Base-by-base conservation (phyloP, 2,329 filamentous ascomycete species). In the Neofusicoccum cordaticola region DNA sequence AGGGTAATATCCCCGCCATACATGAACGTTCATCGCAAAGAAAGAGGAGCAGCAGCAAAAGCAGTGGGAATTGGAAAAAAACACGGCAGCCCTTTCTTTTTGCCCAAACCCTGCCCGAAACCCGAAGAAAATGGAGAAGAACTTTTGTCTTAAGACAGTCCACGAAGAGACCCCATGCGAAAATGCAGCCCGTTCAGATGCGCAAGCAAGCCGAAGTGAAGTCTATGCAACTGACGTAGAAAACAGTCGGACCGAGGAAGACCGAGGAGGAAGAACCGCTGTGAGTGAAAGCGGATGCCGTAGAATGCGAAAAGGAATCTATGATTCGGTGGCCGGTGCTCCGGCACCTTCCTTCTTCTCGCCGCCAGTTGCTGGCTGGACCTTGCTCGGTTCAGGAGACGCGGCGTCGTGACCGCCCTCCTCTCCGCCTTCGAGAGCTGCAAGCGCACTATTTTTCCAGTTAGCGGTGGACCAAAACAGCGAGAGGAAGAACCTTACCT, bases 401-500 rank as follows among this genome's bases (percentile, higher is more conserved):
- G 62, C 52, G 19, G 62, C 62, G 12, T 64, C 62, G 22, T 64
- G 35, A 68, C 78, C 79, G 84, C 88, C 78, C 85, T 83, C 72
- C 85, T 88, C 86, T 83, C 73, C 73, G 53, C 72, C 64, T 67
- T 81, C 80, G 68, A 85, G 81, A 71, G 76, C 78, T 74, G 82
- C 82, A 68, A 85, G 80, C 67, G 84, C 83, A 80, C 83, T 85
- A 52, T 9, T 66, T 6, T 66, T 39, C 19, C 45, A 63, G 67
- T 74, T 68, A 75, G 69, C 66, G 51, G 31, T 8, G n/a, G 12
- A 45, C 15, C 17, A 31, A 64, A 15, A 15, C 7, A 51, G 22
- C 17, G 4, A 52, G 4, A 17, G 41, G 4, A 31, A 35, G 8
- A 56, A 44, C 71, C 90, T 84, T 87, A 97, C 93, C 92, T 94